Conservation (phyloP, 2,329 filamentous ascomycete species). For the Claviceps sp. region DNA sequence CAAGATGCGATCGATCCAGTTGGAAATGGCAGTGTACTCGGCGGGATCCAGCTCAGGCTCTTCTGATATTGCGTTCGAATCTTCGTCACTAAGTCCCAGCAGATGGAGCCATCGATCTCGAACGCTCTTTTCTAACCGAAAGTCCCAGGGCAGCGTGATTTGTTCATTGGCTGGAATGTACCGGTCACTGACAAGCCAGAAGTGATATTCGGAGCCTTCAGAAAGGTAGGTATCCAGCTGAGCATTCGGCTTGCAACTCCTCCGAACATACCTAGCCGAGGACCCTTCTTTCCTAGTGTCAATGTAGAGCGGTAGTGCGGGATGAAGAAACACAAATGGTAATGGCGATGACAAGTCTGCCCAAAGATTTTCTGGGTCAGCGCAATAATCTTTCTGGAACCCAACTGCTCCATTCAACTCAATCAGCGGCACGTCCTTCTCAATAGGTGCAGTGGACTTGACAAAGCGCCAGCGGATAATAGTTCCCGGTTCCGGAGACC, state of each 20-base stretch:
- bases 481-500: conserved; percentile 18
- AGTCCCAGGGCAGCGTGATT: conserved; percentile 57
- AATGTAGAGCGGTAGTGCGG: conserved; percentile 78
- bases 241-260: conserved; percentile 88
- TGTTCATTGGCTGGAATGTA: conserved; percentile 53
- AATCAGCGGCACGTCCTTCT: conserved; percentile 43
- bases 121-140: conserved; percentile 42
- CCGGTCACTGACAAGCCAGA: conserved; percentile 79
- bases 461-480: conserved; percentile 58
- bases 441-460: conserved; percentile 34
- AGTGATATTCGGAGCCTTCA: conserved; percentile 67
- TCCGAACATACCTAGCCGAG: conserved; percentile 71
- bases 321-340: conserved; percentile 79
- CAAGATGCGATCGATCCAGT: conserved; percentile 56
- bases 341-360: conserved; percentile 48
- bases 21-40: conserved; percentile 46
- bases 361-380: conserved; percentile 54
- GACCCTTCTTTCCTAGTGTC: conserved; percentile 84
- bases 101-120: conserved; percentile 41
- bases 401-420: conserved; percentile 71
- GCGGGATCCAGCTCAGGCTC: conserved; percentile 43
- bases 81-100: conserved; percentile 50
- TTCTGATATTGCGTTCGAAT: conserved; percentile 26
- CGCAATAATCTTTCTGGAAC: conserved; percentile 59
- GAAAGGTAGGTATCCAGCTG: conserved; percentile 75